Evolutionary conservation across 179 eudicot species (phyloP).

Genomic region (Amaranthus tricolor): DNA sequence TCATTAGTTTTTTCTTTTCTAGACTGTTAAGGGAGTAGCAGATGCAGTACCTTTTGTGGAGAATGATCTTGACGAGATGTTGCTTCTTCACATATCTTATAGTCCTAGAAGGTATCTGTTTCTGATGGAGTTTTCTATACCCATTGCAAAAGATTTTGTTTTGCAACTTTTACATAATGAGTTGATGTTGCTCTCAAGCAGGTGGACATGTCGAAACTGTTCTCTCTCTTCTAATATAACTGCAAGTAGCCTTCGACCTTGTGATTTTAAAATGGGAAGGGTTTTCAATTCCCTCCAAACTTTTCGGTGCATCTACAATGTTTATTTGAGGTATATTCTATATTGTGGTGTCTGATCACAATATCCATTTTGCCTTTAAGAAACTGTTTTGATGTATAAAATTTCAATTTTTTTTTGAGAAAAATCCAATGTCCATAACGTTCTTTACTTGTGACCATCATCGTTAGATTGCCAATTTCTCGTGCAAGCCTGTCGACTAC

Average conservation of each 20-base stretch:
- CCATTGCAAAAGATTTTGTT: neutral
- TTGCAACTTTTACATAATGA: neutral
- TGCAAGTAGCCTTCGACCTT: conserved; percentile 80
- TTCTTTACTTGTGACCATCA: conserved; percentile 11
- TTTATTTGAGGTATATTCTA: conserved; percentile 60
- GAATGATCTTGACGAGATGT: conserved; percentile 55
- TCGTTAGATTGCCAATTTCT: conserved; percentile 63
- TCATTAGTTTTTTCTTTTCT: conserved; percentile 23
- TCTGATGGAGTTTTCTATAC: neutral
- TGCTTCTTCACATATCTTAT: conserved; percentile 80
- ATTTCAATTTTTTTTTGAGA: neutral
- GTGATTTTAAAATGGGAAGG: conserved; percentile 91
- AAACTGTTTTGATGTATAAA: neutral
- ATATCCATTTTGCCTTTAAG: neutral
- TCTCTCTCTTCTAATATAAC: conserved; percentile 72
- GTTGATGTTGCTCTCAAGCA: conserved; percentile 22
- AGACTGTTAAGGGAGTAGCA: conserved; percentile 83
- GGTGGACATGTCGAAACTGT: conserved; percentile 90
- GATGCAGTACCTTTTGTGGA: conserved; percentile 55
- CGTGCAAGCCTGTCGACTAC: conserved; percentile 39
- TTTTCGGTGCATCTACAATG: conserved; percentile 68
- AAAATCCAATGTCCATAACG: neutral
- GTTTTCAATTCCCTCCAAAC: conserved; percentile 68
- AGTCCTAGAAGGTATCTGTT: conserved; percentile 82
- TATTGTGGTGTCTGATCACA: neutral